These are phyloP conservation scores for Candida coquimbonensis DNA, from an alignment of 805 yeast genomes.

Conservation along the genomic window DNA sequence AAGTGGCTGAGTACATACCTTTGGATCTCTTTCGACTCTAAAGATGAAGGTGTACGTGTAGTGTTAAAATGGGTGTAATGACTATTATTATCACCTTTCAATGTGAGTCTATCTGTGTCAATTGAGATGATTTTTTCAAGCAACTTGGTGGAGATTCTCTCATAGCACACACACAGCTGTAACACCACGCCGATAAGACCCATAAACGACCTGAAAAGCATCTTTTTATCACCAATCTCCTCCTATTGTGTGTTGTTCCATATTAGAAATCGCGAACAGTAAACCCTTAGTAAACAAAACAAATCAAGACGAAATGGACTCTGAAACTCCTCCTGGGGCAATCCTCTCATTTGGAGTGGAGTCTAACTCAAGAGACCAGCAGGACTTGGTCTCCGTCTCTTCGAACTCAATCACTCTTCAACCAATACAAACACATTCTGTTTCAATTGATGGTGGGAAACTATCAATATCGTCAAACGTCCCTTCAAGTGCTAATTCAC, in stretches of 20 bases:
- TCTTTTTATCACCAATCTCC: no score
- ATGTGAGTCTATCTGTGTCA: slow-evolving; percentile 10
- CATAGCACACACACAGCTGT: not conserved
- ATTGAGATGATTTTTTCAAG: slow-evolving; percentile 5
- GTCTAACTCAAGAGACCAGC: not conserved
- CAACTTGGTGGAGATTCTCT: slow-evolving; percentile 3
- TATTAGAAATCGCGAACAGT: not conserved
- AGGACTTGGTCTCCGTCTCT: not conserved
- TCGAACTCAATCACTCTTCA: not conserved
- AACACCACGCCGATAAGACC: not conserved
- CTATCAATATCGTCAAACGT: slow-evolving; percentile 2
- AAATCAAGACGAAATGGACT: not conserved
- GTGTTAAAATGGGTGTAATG: slow-evolving; percentile 28
- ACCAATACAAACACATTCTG: not conserved
- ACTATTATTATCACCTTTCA: slow-evolving; percentile 11
- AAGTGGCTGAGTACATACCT: slow-evolving; percentile 31
- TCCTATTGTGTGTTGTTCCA: not conserved
- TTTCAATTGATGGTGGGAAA: slow-evolving; percentile 6
- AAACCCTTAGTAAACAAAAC: not conserved
- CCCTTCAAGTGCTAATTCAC: slow-evolving; percentile 5
- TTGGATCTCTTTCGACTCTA: slow-evolving; percentile 31
- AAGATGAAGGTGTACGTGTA: slow-evolving; percentile 37
- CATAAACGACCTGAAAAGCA: no score
- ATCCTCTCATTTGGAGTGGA: not conserved
- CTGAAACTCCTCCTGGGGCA: slow-evolving; percentile 3